Evolutionary conservation across 2,329 filamentous ascomycete species (phyloP), one percentile per base, ranked within the genome.

Genomic region (Fusarium compactum): DNA sequence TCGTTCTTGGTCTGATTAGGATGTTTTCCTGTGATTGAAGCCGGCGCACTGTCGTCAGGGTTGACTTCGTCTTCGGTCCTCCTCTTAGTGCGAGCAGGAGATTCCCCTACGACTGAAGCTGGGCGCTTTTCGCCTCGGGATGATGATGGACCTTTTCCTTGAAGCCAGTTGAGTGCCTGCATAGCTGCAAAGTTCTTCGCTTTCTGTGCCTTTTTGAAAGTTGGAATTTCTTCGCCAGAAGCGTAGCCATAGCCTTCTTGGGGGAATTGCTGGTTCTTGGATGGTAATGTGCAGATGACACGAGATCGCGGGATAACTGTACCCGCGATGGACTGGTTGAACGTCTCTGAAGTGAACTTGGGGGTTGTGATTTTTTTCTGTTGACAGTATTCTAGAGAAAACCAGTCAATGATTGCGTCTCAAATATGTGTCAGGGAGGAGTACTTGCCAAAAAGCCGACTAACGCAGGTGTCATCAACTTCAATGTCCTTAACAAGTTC

Each of bases 161-260:
- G 48, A 50, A 59, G 61, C 25, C 62, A 56, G 11, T 30, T 61
- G 44, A 60, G 61, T 9, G 85, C 85, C 15, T 80, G 81, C 69
- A 82, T 82, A 24, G 86, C 85, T 1, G 87, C 86, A 67, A 84
- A 87, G 65, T 83, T 80, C 75, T 86, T 88, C 25, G 87, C 86
- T 38, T 83, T 75, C 78, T 86, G 88, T 70, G 88, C 88, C 27
- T 73, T 78, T 14, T 75, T 60, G 55, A 87, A 88, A 1, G 72
- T 62, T 0, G 82, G 82, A 32, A 72, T 61, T 5, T 69, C 61
- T 32, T 74, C 58, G 8, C 76, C 76, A 9, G 66, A 48, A 1
- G 72, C 64, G 15, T 77, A 71, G 25, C 83, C 83, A 51, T 80
- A 81, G 20, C 80, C 81, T 75, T 63, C 52, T 14, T 71, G 62